A percentile compares a stretch with the other conserved stretches of the same genome.
Evolutionary conservation across 805 yeast genomes (phyloP).

Genomic region (Metschnikowia matae): DNA sequence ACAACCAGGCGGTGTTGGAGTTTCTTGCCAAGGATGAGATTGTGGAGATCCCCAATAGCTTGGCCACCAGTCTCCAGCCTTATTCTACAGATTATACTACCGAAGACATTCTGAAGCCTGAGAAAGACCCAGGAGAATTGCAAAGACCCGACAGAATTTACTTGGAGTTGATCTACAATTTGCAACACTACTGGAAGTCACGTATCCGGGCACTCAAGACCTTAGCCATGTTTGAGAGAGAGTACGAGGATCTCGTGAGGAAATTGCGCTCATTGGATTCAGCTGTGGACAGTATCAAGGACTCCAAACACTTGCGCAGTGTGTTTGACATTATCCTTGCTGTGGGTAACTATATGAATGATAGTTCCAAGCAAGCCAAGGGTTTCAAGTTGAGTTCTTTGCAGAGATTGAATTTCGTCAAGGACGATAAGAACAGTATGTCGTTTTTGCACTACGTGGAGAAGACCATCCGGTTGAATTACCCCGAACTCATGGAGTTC

Average conservation of each 20-base stretch:
- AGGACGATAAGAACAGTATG: constrained; percentile 63
- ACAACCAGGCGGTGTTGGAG: constrained; percentile 72
- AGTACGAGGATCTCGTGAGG: constrained; percentile 63
- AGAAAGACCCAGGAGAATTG: constrained; percentile 69
- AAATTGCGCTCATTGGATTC: constrained; percentile 64
- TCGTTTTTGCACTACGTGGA: constrained; percentile 76
- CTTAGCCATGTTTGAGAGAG: constrained; percentile 68
- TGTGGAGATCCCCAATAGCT: constrained; percentile 65
- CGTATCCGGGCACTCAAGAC: constrained; percentile 80
- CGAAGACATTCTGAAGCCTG: constrained; percentile 35
- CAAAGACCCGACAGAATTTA: constrained; percentile 85
- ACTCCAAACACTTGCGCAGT: constrained; percentile 51
- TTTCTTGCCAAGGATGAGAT: constrained; percentile 75
- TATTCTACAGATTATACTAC: constrained; percentile 67
- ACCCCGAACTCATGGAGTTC: constrained; percentile 60
- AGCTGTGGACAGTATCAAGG: constrained; percentile 50
- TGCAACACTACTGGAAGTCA: constrained; percentile 88
- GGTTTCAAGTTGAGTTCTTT: constrained; percentile 71
- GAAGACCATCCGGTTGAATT: constrained; percentile 57
- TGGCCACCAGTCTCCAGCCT: constrained; percentile 73
- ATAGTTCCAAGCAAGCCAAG: constrained; percentile 56
- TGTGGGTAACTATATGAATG: constrained; percentile 80
- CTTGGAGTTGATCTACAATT: constrained; percentile 75
- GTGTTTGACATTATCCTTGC: constrained; percentile 64
- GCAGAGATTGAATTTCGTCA: constrained; percentile 66